These are phyloP conservation scores for Corrigiola litoralis DNA, from an alignment of 179 eudicot species.

Conservation along the genomic window DNA sequence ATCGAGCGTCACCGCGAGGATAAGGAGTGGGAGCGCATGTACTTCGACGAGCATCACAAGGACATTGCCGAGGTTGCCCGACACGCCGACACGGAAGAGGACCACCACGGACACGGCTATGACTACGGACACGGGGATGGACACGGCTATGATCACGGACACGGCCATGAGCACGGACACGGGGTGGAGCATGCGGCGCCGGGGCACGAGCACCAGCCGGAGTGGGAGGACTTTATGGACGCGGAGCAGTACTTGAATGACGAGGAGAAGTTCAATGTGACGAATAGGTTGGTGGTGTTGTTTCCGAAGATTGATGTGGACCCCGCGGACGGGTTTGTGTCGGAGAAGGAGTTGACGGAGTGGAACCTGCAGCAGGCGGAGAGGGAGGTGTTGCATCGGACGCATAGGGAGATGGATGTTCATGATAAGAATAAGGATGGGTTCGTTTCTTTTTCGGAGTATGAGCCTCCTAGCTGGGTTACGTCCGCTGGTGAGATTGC, in stretches of 20 bases:
- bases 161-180: neutral
- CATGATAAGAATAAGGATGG: slow-evolving; percentile 92
- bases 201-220: slow-evolving; percentile 55
- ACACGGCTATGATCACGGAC: no score
- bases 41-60: slow-evolving; percentile 47
- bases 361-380: slow-evolving; percentile 58
- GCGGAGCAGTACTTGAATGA: slow-evolving; percentile 85
- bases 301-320: slow-evolving; percentile 75
- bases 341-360: slow-evolving; percentile 53
- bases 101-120: neutral
- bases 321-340: slow-evolving; percentile 60
- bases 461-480: slow-evolving; percentile 89
- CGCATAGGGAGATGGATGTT: slow-evolving; percentile 71
- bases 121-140: neutral
- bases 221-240: slow-evolving; percentile 79
- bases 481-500: slow-evolving; percentile 38
- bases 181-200: slow-evolving; percentile 31
- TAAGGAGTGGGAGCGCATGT: slow-evolving; percentile 61
- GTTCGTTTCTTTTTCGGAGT: slow-evolving; percentile 60
- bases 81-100: neutral
- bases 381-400: slow-evolving; percentile 65
- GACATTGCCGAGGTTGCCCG: slow-evolving; percentile 25
- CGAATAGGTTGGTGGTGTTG: slow-evolving; percentile 47
- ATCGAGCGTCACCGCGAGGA: slow-evolving; percentile 67
- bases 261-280: slow-evolving; percentile 79